Conservation (phyloP, 2,329 filamentous ascomycete genomes). For the Xylaria sp. region DNA sequence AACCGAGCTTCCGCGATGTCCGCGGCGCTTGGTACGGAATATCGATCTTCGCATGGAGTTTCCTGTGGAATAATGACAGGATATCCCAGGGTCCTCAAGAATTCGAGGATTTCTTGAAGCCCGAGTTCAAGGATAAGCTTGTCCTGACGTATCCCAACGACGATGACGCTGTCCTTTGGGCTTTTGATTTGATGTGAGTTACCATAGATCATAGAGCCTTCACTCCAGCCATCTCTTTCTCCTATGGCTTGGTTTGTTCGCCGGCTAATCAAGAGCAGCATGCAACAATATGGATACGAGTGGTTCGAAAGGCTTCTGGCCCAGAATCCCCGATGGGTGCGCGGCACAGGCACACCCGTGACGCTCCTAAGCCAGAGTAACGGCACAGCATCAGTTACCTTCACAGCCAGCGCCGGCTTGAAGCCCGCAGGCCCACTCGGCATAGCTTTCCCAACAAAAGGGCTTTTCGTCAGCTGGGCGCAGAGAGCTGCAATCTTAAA, state of each 20-base stretch:
- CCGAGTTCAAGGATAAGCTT: constrained; percentile 33
- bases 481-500: constrained; percentile 32
- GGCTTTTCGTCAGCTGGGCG: constrained; percentile 25
- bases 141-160: constrained; percentile 34
- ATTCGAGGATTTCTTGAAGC: constrained; percentile 30
- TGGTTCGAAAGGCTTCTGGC: constrained; percentile 31
- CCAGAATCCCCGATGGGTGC: constrained; percentile 32
- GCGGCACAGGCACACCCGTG: constrained; percentile 22
- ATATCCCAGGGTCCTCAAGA: constrained; percentile 23
- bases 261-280: constrained; percentile 4
- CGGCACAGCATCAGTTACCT: constrained; percentile 18
- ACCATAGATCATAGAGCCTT: too few species aligned
- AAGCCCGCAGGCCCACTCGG: not conserved
- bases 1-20: constrained; percentile 26
- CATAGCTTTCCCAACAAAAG: constrained; percentile 26
- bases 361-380: constrained; percentile 22
- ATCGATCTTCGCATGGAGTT: constrained; percentile 23
- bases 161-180: constrained; percentile 32
- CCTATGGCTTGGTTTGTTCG: not conserved
- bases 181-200: constrained; percentile 31
- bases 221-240: not conserved
- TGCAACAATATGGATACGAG: constrained; percentile 31
- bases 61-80: constrained; percentile 29
- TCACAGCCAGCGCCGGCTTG: constrained; percentile 23
- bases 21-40: constrained; percentile 30